These are phyloP conservation scores for Taiozyma onychis DNA, from an alignment of 1,139 yeast species.

Conservation along the genomic window DNA sequence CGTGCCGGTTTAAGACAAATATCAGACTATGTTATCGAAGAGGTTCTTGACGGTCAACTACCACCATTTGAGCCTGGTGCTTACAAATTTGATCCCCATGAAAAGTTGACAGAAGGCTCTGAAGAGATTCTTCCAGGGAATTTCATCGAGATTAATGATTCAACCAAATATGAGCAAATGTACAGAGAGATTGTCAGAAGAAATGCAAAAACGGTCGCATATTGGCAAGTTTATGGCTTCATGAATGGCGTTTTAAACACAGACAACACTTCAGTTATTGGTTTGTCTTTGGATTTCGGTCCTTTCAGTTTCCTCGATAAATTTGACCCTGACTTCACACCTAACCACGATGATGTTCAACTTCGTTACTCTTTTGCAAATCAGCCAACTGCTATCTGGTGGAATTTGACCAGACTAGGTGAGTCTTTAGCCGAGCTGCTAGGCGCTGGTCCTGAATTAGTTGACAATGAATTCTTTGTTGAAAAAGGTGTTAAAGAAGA, in stretches of 20 bases:
- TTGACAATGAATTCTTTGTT: conserved; percentile 36
- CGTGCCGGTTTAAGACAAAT: conserved; percentile 54
- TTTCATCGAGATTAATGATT: conserved; percentile 28
- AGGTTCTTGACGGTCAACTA: conserved; percentile 45
- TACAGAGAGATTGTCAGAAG: conserved; percentile 63
- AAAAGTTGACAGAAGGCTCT: conserved; percentile 9
- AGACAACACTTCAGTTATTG: conserved; percentile 84
- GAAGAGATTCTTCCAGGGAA: conserved; percentile 4
- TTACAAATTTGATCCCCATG: conserved; percentile 23
- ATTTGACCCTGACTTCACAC: conserved; percentile 76
- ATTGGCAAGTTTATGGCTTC: conserved; percentile 90
- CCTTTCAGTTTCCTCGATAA: conserved; percentile 89
- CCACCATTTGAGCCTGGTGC: conserved; percentile 28
- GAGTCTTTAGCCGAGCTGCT: conserved; percentile 78
- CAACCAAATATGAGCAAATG: conserved; percentile 64
- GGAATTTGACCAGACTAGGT: conserved; percentile 84
- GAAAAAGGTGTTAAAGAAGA: conserved; percentile 34
- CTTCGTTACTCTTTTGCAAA: conserved; percentile 72
- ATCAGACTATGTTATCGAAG: conserved; percentile 68
- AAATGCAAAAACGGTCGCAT: conserved; percentile 75
- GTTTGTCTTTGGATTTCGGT: conserved; percentile 88
- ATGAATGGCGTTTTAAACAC: conserved; percentile 92
- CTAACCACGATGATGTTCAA: conserved; percentile 81
- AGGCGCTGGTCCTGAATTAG: conserved; percentile 55
- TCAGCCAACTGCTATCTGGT: conserved; percentile 87